Evolutionary conservation across 2,329 filamentous ascomycete genomes (phyloP).

Genomic region (Aspergillus hortae): DNA sequence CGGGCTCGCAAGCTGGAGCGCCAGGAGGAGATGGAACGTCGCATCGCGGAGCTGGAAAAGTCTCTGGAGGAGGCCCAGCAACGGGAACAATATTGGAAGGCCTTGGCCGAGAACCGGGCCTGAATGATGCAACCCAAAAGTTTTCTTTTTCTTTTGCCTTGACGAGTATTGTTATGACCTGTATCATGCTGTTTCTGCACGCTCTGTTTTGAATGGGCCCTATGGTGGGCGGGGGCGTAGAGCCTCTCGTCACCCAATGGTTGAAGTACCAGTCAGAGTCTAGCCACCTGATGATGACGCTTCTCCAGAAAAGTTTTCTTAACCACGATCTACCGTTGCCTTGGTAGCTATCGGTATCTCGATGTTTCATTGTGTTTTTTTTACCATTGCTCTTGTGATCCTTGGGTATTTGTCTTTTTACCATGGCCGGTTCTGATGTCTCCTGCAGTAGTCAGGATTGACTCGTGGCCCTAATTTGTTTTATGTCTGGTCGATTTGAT

Average conservation of each 20-base stretch:
- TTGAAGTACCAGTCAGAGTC: conserved; percentile 22
- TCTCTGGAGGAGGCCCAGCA: conserved; percentile 30
- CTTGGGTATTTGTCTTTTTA: conserved; percentile 6
- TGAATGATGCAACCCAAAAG: conserved; percentile 15
- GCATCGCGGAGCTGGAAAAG: conserved; percentile 66
- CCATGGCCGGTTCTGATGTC: conserved; percentile 50
- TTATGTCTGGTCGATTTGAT: conserved; percentile 5
- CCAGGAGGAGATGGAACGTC: conserved; percentile 69
- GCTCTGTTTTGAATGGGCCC: conserved; percentile 17
- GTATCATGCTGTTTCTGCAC: conserved; percentile 17
- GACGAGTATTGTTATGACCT: conserved; percentile 10
- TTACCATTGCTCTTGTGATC: conserved; percentile 8
- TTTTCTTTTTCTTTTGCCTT: conserved; percentile 8
- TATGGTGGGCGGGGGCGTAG: conserved; percentile 35
- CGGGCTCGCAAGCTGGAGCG: conserved; percentile 79
- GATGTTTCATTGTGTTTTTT: neutral
- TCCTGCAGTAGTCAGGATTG: conserved; percentile 42
- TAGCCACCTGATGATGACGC: conserved; percentile 14
- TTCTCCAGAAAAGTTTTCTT: conserved; percentile 25
- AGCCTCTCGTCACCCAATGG: conserved; percentile 27
- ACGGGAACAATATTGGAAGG: conserved; percentile 38
- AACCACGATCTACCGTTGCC: conserved; percentile 1
- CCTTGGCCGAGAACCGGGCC: conserved; percentile 17
- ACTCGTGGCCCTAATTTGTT: conserved; percentile 44
- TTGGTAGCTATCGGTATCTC: neutral